Evolutionary conservation across 768 basidiomycete species (phyloP), one percentile per base, ranked within the genome.

Genomic region (Rhodotorula babjevae): DNA sequence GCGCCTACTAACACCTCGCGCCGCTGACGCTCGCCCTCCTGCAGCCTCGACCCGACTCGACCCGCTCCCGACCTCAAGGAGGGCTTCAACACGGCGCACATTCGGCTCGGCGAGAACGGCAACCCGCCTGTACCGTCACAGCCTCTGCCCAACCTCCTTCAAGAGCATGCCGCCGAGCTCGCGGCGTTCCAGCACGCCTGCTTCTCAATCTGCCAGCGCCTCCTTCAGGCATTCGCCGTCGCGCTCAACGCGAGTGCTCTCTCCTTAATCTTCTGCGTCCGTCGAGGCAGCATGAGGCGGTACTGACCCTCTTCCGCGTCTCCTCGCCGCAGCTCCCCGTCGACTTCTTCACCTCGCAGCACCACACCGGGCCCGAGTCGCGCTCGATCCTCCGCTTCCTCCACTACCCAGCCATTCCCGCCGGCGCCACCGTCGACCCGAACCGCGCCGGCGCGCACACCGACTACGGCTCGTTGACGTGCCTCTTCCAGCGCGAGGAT

Each of bases 11-110:
- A 18, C 0, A 2, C 14, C 61, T 27, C 23, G 15, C 12, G 12
- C 18, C 14, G n/a, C 50, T 36, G 36, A 29, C 12, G 10, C 19
- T n/a, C 23, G 40, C 33, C 18, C 23, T 27, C 50, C 40, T 15
- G 23, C 64, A 75, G 74, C 0, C 65, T 75, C n/a, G 74, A 75
- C 46, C 74, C 74, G 0, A 33, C 57, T 2, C 29, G 55, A 1
- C 74, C 74, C 0, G 74, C 67, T 0, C 67, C 67, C 12, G 74
- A 75, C n/a, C 65, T 72, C 40, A 75, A 75, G 52, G 70, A 75
- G 44, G 74, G 70, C 9, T 75, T 75, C 68, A 75, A 75, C 57
- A 44, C 61, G 1, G 67, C 70, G 14, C 36, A 55, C 46, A 69
- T 75, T 42, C 19, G 3, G 15, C 63, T 9, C 8, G 70, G 66